Evolutionary conservation across 208 protist genomes (phyloP).

Genomic region (Porcisia deanei): DNA sequence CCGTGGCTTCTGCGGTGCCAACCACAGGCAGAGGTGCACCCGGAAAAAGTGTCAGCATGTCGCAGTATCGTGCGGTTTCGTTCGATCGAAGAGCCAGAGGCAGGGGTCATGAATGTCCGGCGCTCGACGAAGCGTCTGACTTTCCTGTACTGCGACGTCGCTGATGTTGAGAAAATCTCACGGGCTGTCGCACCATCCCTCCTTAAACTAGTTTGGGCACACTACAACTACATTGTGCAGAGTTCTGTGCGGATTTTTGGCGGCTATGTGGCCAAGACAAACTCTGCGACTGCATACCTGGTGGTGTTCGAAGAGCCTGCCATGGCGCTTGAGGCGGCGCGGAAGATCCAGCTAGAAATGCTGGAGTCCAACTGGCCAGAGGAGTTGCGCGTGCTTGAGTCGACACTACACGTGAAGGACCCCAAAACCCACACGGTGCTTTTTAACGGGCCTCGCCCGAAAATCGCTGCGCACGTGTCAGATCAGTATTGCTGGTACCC

Average conservation of each 20-base stretch:
- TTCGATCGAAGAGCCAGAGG: conserved; percentile 28
- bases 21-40: conserved; percentile 25
- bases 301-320: conserved; percentile 48
- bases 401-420: conserved; percentile 69
- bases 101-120: conserved; percentile 23
- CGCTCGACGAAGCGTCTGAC: conserved; percentile 22
- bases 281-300: conserved; percentile 60
- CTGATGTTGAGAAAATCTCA: conserved; percentile 26
- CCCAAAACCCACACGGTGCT: conserved; percentile 39
- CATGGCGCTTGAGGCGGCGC: conserved; percentile 65
- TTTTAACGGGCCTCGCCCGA: conserved; percentile 74
- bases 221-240: conserved; percentile 83
- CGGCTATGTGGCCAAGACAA: conserved; percentile 69
- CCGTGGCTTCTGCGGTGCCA: conserved; percentile 57
- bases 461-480: conserved; percentile 58
- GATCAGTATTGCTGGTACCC: conserved; percentile 30
- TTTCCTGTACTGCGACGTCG: conserved; percentile 68
- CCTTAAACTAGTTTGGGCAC: conserved; percentile 40
- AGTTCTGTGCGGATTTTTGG: conserved; percentile 32
- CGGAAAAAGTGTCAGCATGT: conserved; percentile 3
- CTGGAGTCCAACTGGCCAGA: conserved; percentile 52
- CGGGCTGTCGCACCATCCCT: conserved; percentile 24
- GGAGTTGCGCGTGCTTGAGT: conserved; percentile 52
- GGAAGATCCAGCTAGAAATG: conserved; percentile 60
- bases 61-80: conserved; percentile 25